Evolutionary conservation across 257 asterid species (phyloP).

Genomic region (Capsicum rhomboideum): DNA sequence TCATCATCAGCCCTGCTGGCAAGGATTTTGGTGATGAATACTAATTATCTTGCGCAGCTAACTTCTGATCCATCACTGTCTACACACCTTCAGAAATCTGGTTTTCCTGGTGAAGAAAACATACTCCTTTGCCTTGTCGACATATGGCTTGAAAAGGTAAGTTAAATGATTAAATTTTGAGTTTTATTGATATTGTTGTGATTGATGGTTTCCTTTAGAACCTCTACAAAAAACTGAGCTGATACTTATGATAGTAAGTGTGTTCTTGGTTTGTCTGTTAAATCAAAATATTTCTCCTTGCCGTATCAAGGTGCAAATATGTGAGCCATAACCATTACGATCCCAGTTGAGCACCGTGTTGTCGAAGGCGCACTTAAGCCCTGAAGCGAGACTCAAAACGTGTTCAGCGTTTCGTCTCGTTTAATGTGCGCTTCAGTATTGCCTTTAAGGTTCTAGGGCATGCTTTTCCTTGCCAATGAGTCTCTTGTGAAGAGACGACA

Average conservation of each 20-base stretch:
- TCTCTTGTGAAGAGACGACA: not conserved
- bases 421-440: not conserved
- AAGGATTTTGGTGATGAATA: constrained; percentile 83
- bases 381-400: not conserved
- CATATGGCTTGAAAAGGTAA: constrained; percentile 95
- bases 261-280: not conserved
- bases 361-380: not conserved
- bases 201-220: not conserved
- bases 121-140: constrained; percentile 90
- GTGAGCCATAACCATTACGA: not conserved
- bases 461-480: not conserved
- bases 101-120: constrained; percentile 71
- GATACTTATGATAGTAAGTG: not conserved
- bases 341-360: not conserved
- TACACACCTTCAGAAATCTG: constrained; percentile 62
- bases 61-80: constrained; percentile 66
- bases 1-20: constrained; percentile 85
- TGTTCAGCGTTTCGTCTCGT: not conserved
- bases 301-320: not conserved
- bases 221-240: not conserved
- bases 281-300: not conserved
- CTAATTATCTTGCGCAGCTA: constrained; percentile 80
- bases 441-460: not conserved
- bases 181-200: not conserved
- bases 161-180: constrained; percentile 4